Evolutionary conservation across 805 yeast species (phyloP), one percentile per base, ranked within the genome.

Genomic region (Tetrapisispora fleetii): DNA sequence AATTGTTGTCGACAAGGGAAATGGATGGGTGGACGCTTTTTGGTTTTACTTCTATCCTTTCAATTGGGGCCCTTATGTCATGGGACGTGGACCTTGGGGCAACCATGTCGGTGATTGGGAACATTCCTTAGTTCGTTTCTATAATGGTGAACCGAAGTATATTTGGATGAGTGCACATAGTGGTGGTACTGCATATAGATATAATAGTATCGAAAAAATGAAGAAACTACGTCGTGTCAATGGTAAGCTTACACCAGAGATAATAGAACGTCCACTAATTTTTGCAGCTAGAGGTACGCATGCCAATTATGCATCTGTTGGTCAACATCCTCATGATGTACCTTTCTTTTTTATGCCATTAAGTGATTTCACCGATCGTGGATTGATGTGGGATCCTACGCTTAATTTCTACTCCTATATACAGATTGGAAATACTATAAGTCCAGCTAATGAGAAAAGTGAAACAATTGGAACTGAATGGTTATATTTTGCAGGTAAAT

Each of bases 41-140:
- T 91, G 98, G 97, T 93, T 91, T 64, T 90, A 87, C 62, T 91
- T 91, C 62, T 91, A 93, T 63, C 83, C 95, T 1, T 91, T 91
- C 71, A 91, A 91, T 62, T 71, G 86, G 54, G 99, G 99, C 0
- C 97, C 99, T 0, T 91, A 82, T 67, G 97, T 91, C 10, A 89
- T 91, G 97, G 98, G 98, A 2, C 77, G 78, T 36, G 99, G 99
- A 0, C 99, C 99, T 0, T 93, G 84, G 71, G 99, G 99, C 0
- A 85, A 91, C 63, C 99, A 91, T 62, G 80, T 93, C 33, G 99
- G 98, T 7, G 99, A 91, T 69, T 91, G 99, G 99, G 99, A 91
- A 58, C 99, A 91, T 64, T 80, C 95, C 1, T 68, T 91, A 35
- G 91, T 89, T 14, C 72, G 99, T 24, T 91, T 87, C 62, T 78